Percentiles rank a stretch among this genome's conserved stretches.
Evolutionary conservation across 805 yeast species (phyloP).

Genomic region (Grigorovia jiainica): DNA sequence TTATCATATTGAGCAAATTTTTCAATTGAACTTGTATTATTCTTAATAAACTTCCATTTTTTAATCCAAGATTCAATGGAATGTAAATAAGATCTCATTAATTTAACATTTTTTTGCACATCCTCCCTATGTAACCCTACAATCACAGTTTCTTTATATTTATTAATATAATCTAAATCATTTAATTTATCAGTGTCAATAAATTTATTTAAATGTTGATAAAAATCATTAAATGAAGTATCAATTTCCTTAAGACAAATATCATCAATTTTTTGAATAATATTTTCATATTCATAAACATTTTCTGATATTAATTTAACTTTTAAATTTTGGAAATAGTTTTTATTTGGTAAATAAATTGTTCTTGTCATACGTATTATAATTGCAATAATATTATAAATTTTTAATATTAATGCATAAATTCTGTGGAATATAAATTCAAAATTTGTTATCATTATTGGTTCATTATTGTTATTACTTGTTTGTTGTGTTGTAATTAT

Average conservation of each 20-base stretch:
- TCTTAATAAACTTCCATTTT: slow-evolving; percentile 19
- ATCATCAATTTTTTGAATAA: slow-evolving; percentile 12
- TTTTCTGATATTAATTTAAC: slow-evolving; percentile 17
- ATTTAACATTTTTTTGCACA: slow-evolving; percentile 10
- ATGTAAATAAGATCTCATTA: slow-evolving; percentile 10
- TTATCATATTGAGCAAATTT: slow-evolving; percentile 9
- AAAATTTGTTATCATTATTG: background rate
- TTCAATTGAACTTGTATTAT: slow-evolving; percentile 7
- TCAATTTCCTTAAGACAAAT: slow-evolving; percentile 6
- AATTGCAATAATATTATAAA: slow-evolving; percentile 11
- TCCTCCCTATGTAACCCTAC: slow-evolving; percentile 12
- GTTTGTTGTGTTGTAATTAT: background rate
- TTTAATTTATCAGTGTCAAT: background rate
- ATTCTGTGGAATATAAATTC: slow-evolving; percentile 35
- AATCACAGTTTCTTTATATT: slow-evolving; percentile 4
- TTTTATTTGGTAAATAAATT: slow-evolving; percentile 20
- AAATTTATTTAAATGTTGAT: background rate
- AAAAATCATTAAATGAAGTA: background rate
- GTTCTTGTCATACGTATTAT: slow-evolving; percentile 18
- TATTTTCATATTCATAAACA: slow-evolving; percentile 17
- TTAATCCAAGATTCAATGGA: slow-evolving; percentile 11
- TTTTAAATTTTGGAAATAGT: slow-evolving; percentile 9
- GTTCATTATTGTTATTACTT: background rate
- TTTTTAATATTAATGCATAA: slow-evolving; percentile 27
- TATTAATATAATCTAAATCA: background rate